Percentiles rank a stretch among this genome's conserved stretches.
Conservation (phyloP, 2,329 filamentous ascomycete species). For the Chrysosphaeria jannelii region DNA sequence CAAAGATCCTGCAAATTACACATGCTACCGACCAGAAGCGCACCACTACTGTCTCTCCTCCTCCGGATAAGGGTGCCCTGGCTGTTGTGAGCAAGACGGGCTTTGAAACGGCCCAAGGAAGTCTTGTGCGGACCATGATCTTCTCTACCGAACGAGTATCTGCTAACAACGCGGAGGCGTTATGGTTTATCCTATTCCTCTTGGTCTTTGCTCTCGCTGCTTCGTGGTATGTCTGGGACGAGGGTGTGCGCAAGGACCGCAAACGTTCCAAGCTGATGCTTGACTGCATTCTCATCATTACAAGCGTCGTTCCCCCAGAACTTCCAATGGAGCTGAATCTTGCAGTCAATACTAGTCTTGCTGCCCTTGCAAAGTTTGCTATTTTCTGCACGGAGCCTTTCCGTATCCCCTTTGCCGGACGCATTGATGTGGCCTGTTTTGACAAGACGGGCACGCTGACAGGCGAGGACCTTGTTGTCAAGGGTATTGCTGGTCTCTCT, state of each 20-base stretch:
- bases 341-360: slow-evolving; percentile 90
- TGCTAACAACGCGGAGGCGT: slow-evolving; percentile 86
- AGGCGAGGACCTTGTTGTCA: slow-evolving; percentile 85
- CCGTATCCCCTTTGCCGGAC: slow-evolving; percentile 84
- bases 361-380: slow-evolving; percentile 75
- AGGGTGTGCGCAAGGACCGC: slow-evolving; percentile 77
- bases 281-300: slow-evolving; percentile 93
- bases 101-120: slow-evolving; percentile 95
- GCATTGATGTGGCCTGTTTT: slow-evolving; percentile 89
- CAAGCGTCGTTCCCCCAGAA: slow-evolving; percentile 93
- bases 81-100: slow-evolving; percentile 91
- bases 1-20: slow-evolving; percentile 85
- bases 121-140: slow-evolving; percentile 95
- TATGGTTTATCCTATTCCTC: slow-evolving; percentile 94
- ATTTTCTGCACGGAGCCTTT: slow-evolving; percentile 99
- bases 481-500: slow-evolving; percentile 74
- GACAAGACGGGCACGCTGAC: slow-evolving; percentile 96
- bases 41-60: slow-evolving; percentile 45
- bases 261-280: slow-evolving; percentile 93
- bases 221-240: slow-evolving; percentile 97
- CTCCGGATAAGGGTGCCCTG: slow-evolving; percentile 80
- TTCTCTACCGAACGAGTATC: slow-evolving; percentile 96
- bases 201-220: slow-evolving; percentile 88
- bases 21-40: slow-evolving; percentile 50
- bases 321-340: slow-evolving; percentile 93